Evolutionary conservation across 2,329 filamentous ascomycete species (phyloP).

Genomic region (Elsinoe fawcettii): DNA sequence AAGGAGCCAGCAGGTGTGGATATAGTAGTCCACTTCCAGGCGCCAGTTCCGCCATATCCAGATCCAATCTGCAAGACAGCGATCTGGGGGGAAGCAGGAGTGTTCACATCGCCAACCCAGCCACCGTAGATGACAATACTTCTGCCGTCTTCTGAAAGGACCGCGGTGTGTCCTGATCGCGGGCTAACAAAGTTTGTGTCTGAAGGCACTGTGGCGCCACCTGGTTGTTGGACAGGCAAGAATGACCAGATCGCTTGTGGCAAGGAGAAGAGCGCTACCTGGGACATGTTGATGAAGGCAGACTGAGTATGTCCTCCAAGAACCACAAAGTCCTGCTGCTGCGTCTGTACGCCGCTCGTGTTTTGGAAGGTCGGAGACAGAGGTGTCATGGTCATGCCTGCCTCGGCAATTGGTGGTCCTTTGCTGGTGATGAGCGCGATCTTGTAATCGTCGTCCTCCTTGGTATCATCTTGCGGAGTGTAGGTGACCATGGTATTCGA

Average conservation of each 20-base stretch:
- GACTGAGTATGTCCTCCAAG: slow-evolving; percentile 75
- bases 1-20: slow-evolving; percentile 36
- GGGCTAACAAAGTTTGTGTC: slow-evolving; percentile 58
- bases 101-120: slow-evolving; percentile 77
- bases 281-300: slow-evolving; percentile 92
- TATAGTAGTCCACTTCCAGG: slow-evolving; percentile 61
- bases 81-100: slow-evolving; percentile 73
- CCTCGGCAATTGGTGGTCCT: slow-evolving; percentile 68
- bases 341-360: slow-evolving; percentile 52
- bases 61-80: slow-evolving; percentile 67
- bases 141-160: slow-evolving; percentile 69
- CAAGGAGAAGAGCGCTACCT: slow-evolving; percentile 76
- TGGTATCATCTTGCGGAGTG: slow-evolving; percentile 37
- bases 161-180: slow-evolving; percentile 79
- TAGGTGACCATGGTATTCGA: slow-evolving; percentile 70
- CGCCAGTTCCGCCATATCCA: slow-evolving; percentile 54
- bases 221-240: slow-evolving; percentile 52
- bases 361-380: slow-evolving; percentile 61
- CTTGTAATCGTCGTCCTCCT: slow-evolving; percentile 37
- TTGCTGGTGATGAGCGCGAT: slow-evolving; percentile 43
- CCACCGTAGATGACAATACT: slow-evolving; percentile 77
- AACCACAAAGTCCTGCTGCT: slow-evolving; percentile 71
- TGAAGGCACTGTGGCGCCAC: slow-evolving; percentile 42
- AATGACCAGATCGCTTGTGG: slow-evolving; percentile 85
- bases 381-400: slow-evolving; percentile 75